Percentiles rank a stretch among this genome's conserved stretches.
phyloP scores from a whole-genome alignment of 352 stramenopile species.

The Phytophthora chlamydospora region DNA sequence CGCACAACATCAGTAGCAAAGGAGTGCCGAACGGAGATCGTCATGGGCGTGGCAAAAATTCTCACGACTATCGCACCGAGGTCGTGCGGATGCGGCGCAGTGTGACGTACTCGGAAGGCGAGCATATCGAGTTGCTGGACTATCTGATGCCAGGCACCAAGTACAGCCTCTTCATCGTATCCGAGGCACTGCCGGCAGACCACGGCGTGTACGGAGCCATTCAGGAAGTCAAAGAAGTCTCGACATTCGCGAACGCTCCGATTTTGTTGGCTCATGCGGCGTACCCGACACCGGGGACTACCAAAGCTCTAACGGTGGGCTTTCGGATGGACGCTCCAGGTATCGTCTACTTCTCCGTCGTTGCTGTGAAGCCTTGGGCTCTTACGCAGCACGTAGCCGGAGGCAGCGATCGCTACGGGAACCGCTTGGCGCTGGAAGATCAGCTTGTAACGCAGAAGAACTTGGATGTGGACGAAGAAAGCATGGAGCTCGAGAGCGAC shows the following conservation, averaged over 20 bases:
- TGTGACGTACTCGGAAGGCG: conserved; percentile 28
- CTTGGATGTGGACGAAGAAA: conserved; percentile 40
- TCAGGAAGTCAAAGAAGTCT: conserved; percentile 45
- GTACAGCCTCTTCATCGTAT: conserved; percentile 72
- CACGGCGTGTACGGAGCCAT: conserved; percentile 70
- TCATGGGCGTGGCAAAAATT: conserved; percentile 29
- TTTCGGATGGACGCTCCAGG: conserved; percentile 67
- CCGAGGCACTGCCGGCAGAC: conserved; percentile 48
- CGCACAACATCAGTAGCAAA: conserved; percentile 81
- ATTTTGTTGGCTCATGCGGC: conserved; percentile 70
- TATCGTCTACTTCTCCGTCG: conserved; percentile 65
- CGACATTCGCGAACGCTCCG: conserved; percentile 68
- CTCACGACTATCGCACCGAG: conserved; percentile 66
- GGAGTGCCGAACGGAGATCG: conserved; percentile 14
- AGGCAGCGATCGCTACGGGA: conserved; percentile 63
- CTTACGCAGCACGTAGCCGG: conserved; percentile 42
- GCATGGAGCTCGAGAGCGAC: conserved; percentile 32
- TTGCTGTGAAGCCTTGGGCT: conserved; percentile 48
- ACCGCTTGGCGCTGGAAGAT: conserved; percentile 66
- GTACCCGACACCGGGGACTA: conserved; percentile 61
- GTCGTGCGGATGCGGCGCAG: conserved; percentile 59
- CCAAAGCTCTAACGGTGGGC: conserved; percentile 55
- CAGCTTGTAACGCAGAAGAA: conserved; percentile 50
- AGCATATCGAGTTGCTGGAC: conserved; percentile 66
- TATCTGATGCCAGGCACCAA: conserved; percentile 61